These are phyloP conservation scores for Thymus mandschuricus DNA, from an alignment of 257 asterid genomes.

Conservation along the genomic window DNA sequence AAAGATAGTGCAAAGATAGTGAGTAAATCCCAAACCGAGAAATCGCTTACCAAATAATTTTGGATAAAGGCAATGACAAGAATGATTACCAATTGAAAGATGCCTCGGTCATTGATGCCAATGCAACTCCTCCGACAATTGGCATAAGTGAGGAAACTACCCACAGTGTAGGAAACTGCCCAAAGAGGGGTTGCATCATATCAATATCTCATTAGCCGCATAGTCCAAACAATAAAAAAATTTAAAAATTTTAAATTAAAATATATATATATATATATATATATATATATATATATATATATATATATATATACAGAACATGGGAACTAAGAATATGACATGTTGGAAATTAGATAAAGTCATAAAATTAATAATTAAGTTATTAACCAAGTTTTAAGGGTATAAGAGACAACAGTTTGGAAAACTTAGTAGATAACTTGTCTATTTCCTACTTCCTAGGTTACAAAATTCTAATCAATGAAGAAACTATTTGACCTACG, in stretches of 20 bases:
- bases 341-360: not conserved
- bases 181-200: conserved; percentile 24
- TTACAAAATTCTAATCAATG: conserved; percentile 6
- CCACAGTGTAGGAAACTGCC: conserved; percentile 84
- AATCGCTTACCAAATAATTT: not conserved
- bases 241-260: not conserved
- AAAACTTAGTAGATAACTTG: not conserved
- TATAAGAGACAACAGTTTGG: not conserved
- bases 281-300: no score
- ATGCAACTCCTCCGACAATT: conserved; percentile 94
- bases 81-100: conserved; percentile 86
- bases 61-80: conserved; percentile 13
- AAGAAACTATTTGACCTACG: not conserved
- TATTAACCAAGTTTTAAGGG: not conserved
- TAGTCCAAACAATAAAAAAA: not conserved
- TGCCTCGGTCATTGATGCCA: conserved; percentile 96
- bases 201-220: not conserved
- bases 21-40: conserved; percentile 23
- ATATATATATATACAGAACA: not conserved
- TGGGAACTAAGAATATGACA: not conserved
- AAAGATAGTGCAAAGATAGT: not conserved
- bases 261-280: no score
- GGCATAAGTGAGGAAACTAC: conserved; percentile 92
- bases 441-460: not conserved
- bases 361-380: not conserved